A percentile compares a stretch with the other conserved stretches of the same genome.
Conservation (phyloP, 345 rosid species). For the Pseudoturritis turrita region DNA sequence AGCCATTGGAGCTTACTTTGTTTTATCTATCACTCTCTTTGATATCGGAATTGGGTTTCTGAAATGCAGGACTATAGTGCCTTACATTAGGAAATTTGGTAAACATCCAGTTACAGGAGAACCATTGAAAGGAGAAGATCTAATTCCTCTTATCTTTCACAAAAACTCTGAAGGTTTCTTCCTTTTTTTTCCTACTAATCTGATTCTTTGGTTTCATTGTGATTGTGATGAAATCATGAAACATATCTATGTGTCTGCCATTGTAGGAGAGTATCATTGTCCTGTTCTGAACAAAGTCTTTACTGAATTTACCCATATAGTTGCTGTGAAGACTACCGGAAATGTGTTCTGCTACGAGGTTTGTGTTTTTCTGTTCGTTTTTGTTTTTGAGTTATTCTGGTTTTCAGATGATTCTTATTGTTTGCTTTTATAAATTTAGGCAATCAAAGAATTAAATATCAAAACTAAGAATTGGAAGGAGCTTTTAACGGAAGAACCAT, state of each 20-base stretch:
- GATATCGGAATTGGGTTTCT: neutral
- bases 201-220: neutral
- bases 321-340: constrained; percentile 89
- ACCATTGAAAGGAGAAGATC: constrained; percentile 66
- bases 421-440: constrained; percentile 37
- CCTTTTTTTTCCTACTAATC: neutral
- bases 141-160: constrained; percentile 73
- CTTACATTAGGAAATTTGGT: constrained; percentile 76
- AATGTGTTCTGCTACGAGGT: constrained; percentile 93
- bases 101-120: constrained; percentile 87
- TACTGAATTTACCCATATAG: constrained; percentile 84
- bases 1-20: neutral
- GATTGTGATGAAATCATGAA: neutral
- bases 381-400: neutral
- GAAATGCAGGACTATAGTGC: constrained; percentile 62
- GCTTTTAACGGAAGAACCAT: constrained; percentile 81
- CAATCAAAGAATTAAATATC: constrained; percentile 84
- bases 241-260: neutral
- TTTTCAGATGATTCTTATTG: constrained; percentile 4
- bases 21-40: neutral
- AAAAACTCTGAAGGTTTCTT: constrained; percentile 84
- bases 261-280: constrained; percentile 80
- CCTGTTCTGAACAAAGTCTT: constrained; percentile 92
- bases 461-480: constrained; percentile 94
- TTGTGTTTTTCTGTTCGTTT: neutral